Percentiles rank a stretch among this genome's conserved stretches.
Evolutionary conservation across 2,329 filamentous ascomycete species (phyloP).

Genomic region (Penicillium sp.): DNA sequence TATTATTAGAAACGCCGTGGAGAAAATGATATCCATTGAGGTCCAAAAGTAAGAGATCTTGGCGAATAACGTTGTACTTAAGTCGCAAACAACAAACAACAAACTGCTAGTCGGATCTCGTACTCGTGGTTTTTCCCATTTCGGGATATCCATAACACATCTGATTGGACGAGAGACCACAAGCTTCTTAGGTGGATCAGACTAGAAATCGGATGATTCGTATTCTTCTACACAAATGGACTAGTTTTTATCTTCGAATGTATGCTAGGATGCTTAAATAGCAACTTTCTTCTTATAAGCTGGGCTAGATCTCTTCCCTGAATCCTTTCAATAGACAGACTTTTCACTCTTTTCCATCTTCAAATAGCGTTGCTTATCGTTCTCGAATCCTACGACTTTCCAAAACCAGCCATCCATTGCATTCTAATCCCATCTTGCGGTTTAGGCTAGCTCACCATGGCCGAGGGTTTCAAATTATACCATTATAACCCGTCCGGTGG

Average conservation of each 20-base stretch:
- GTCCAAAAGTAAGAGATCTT: neutral
- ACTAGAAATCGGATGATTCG: neutral
- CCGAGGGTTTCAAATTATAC: constrained; percentile 12
- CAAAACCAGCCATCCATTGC: neutral
- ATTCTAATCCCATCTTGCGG: neutral
- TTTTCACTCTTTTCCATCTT: neutral
- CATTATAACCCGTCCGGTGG: constrained; percentile 15
- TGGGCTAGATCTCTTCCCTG: neutral
- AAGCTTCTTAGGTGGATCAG: neutral
- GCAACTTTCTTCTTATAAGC: neutral
- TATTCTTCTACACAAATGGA: neutral
- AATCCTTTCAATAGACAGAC: too few species aligned
- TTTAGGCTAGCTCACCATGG: neutral
- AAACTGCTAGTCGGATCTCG: neutral
- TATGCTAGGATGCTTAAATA: neutral
- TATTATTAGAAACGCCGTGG: neutral
- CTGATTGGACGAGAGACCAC: neutral
- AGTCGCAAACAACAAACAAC: neutral
- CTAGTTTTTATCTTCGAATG: neutral
- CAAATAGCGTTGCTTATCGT: neutral
- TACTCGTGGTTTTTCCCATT: neutral
- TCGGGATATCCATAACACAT: neutral
- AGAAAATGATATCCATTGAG: too few species aligned
- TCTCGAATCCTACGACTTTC: neutral
- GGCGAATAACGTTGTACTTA: neutral